A percentile compares a stretch with the other conserved stretches of the same genome.
Conservation (phyloP, 1,284 basidiomycete species). For the Cutaneotrichosporon arboriforme region DNA sequence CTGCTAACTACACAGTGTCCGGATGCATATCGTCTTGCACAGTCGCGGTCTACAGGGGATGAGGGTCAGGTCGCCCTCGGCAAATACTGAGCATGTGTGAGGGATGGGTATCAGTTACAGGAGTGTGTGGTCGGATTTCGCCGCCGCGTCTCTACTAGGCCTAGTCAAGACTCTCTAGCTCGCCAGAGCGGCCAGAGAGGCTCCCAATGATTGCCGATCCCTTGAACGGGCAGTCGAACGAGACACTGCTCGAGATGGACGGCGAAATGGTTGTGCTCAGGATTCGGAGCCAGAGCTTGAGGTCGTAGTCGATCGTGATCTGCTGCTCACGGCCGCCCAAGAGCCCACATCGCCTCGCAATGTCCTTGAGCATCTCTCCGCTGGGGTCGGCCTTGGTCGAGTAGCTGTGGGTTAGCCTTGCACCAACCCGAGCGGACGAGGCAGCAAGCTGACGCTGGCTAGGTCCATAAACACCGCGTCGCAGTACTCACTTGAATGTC, state of each 20-base stretch:
- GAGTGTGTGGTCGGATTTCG: no score
- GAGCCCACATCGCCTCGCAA: constrained; percentile 58
- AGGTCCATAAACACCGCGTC: no score
- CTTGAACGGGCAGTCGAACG: constrained; percentile 61
- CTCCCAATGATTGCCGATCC: no score
- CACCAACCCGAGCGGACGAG: no score
- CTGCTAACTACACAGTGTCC: not conserved
- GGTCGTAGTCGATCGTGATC: constrained; percentile 63
- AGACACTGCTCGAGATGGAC: constrained; percentile 60
- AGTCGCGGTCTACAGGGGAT: not conserved
- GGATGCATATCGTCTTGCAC: not conserved
- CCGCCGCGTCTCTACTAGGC: not conserved
- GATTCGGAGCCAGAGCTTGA: constrained; percentile 49
- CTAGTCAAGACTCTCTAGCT: not conserved
- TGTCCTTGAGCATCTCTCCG: constrained; percentile 3
- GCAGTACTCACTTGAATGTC: constrained; percentile 55
- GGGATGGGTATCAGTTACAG: not conserved
- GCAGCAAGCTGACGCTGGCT: no score
- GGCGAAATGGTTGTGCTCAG: constrained; percentile 65
- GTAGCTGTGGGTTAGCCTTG: constrained; percentile 15
- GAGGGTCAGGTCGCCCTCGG: not conserved
- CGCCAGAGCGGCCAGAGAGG: no score
- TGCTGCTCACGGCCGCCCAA: constrained; percentile 39
- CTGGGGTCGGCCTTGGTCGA: constrained; percentile 1
- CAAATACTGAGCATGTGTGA: not conserved